Percentiles rank a stretch among this genome's conserved stretches.
Evolutionary conservation across 768 basidiomycete genomes (phyloP).

Genomic region (Phaffia australis): DNA sequence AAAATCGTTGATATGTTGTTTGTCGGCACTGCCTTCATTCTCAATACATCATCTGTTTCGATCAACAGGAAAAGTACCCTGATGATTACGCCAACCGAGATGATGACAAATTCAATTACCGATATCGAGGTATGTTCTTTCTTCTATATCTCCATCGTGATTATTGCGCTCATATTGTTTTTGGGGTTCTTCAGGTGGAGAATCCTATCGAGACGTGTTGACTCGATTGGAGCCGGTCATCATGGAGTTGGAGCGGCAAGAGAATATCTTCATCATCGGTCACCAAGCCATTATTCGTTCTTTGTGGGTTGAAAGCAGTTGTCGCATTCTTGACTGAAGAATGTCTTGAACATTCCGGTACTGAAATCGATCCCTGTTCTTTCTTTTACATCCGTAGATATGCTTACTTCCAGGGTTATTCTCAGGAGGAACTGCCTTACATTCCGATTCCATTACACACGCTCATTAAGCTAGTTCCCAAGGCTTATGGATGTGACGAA

Average conservation of each 20-base stretch:
- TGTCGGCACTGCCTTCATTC: background rate
- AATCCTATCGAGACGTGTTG: slow-evolving; percentile 96
- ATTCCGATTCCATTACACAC: slow-evolving; percentile 96
- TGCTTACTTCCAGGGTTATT: slow-evolving; percentile 77
- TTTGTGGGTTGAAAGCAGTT: slow-evolving; percentile 1
- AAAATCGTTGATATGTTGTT: no score
- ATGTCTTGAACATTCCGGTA: no score
- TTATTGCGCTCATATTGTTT: background rate
- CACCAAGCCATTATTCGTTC: slow-evolving; percentile 51
- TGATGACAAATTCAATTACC: slow-evolving; percentile 99
- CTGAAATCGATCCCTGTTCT: no score
- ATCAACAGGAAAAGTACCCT: slow-evolving; percentile 67
- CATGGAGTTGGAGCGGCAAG: slow-evolving; percentile 96
- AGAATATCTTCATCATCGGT: slow-evolving; percentile 91
- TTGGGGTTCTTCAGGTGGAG: slow-evolving; percentile 49
- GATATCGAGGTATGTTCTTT: slow-evolving; percentile 59
- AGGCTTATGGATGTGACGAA: slow-evolving; percentile 94
- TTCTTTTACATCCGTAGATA: slow-evolving; percentile 41
- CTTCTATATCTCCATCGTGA: background rate
- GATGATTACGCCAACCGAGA: slow-evolving; percentile 97
- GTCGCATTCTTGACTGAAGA: background rate
- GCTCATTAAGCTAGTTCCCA: slow-evolving; percentile 58
- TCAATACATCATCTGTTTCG: background rate
- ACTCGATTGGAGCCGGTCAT: slow-evolving; percentile 92
- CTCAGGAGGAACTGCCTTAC: slow-evolving; percentile 89